A percentile compares a stretch with the other conserved stretches of the same genome.
Evolutionary conservation across 805 yeast genomes (phyloP).

Genomic region (Saccharomycopsis capsularis): DNA sequence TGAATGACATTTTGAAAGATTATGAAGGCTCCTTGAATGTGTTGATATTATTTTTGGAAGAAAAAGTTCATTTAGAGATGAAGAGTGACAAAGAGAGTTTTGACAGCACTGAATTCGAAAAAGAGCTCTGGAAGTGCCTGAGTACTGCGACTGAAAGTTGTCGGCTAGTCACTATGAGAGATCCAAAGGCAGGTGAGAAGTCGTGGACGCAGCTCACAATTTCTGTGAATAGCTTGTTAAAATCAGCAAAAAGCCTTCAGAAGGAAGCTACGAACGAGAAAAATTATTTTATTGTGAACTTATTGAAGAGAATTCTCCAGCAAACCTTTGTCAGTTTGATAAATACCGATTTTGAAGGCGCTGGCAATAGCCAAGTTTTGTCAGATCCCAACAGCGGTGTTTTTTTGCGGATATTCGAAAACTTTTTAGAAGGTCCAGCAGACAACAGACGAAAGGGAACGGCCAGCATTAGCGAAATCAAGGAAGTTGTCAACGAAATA

Average conservation of each 20-base stretch:
- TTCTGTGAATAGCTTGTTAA: slow-evolving; percentile 32
- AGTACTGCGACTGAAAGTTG: slow-evolving; percentile 31
- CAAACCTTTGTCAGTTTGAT: slow-evolving; percentile 37
- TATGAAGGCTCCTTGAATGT: too few relatives aligned
- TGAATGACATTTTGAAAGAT: too few relatives aligned
- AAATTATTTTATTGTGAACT: slow-evolving; percentile 26
- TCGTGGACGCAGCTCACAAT: slow-evolving; percentile 37
- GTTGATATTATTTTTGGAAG: too few relatives aligned
- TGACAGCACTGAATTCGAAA: slow-evolving; percentile 22
- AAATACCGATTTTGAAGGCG: slow-evolving; percentile 24
- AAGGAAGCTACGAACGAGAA: background rate
- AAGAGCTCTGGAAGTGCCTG: slow-evolving; percentile 32
- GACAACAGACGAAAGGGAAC: slow-evolving; percentile 23
- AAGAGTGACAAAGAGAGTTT: background rate
- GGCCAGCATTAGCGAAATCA: slow-evolving; percentile 43
- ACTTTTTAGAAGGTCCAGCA: slow-evolving; percentile 42
- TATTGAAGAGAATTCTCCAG: slow-evolving; percentile 35
- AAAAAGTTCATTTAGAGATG: too few relatives aligned
- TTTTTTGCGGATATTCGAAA: slow-evolving; percentile 48
- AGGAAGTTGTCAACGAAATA: slow-evolving; percentile 54
- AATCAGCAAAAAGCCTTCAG: slow-evolving; percentile 20
- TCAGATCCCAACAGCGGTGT: slow-evolving; percentile 22
- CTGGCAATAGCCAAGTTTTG: slow-evolving; percentile 23
- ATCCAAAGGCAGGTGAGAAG: slow-evolving; percentile 29
- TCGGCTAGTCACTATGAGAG: slow-evolving; percentile 22